Base-by-base conservation (phyloP, 2,329 filamentous ascomycete species). In the Elsinoe batatas region DNA sequence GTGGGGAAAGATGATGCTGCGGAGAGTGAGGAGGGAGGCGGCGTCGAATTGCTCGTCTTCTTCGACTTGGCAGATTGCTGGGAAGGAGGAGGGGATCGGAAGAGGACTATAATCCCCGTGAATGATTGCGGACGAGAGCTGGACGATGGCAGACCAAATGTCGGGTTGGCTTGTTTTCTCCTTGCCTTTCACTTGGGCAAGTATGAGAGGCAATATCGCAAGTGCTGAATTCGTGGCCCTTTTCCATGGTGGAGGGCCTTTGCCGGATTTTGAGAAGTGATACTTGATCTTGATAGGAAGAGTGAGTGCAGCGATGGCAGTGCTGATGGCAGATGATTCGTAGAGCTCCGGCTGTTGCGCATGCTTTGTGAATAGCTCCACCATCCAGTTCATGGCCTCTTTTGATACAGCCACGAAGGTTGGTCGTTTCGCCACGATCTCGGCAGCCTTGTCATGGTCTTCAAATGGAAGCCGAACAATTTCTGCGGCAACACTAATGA, bases 371-470 rank as follows among this genome's bases (percentile, higher is more conserved):
- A 85, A 73, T 2, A 88, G 71, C 0, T 71, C 72, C 60, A 86
- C 77, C 1, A 94, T 69, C 44, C 89, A 79, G 1, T 77, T 73
- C 78, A 95, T 93, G 57, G 85, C 83, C 17, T 81, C 81, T 68
- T 93, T 95, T 1, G 91, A 89, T 65, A 97, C 80, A 33, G 93
- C 91, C 56, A 98, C 83, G 65, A 90, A 97, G 0, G 89, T 95
- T 18, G 42, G 53, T 26, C 47, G 47, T n/a, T 35, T 32, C 5
- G 7, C 37, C 5, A 88, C 86, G 56, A 82, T 82, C 51, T 65
- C 65, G 55, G 64, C 67, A 15, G 59, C 58, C 10, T 61, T 57
- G 0, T 58, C 58, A 5, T 46, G 7, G 22, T 59, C 53, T 8
- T 57, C 62, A 62, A 88, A 91, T 1, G 88, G 85, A 33, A 95